Conservation (phyloP, 371 early-diverging fungal genomes). For the Apophysomyces elegans region DNA sequence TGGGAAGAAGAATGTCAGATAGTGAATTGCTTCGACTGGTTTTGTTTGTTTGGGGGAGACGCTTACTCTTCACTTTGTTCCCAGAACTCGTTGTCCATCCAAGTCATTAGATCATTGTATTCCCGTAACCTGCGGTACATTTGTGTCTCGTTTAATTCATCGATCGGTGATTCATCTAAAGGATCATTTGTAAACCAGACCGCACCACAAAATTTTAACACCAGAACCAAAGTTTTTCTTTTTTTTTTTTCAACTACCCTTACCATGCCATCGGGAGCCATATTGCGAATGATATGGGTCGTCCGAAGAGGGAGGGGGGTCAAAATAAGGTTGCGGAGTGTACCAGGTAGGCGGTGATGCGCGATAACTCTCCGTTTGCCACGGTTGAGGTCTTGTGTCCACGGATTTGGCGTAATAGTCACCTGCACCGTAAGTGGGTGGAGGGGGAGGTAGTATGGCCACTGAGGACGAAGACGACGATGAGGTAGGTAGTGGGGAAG, state of each 20-base stretch:
- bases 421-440: not conserved
- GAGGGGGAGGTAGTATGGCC: slow-evolving; percentile 3
- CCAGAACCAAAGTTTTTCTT: not conserved
- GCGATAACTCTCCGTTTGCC: slow-evolving; percentile 19
- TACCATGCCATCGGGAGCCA: slow-evolving; percentile 17
- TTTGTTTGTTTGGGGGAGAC: slow-evolving; percentile 17
- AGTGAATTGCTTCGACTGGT: not conserved
- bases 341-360: slow-evolving; percentile 18
- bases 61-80: slow-evolving; percentile 50
- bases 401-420: slow-evolving; percentile 8
- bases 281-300: slow-evolving; percentile 6
- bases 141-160: slow-evolving; percentile 20
- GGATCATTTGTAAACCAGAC: slow-evolving; percentile 1
- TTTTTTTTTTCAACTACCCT: not conserved
- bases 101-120: slow-evolving; percentile 49
- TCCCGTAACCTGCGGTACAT: slow-evolving; percentile 30
- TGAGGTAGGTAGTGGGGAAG: slow-evolving; percentile 19
- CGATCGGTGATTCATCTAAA: slow-evolving; percentile 10
- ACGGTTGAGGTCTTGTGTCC: slow-evolving; percentile 14
- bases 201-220: slow-evolving; percentile 5
- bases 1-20: slow-evolving; percentile 6
- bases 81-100: slow-evolving; percentile 55
- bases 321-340: slow-evolving; percentile 17
- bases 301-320: slow-evolving; percentile 12
- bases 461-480: slow-evolving; percentile 17